phyloP scores from a whole-genome alignment of 2,329 filamentous ascomycete species.

The Celoporthe dispersa region DNA sequence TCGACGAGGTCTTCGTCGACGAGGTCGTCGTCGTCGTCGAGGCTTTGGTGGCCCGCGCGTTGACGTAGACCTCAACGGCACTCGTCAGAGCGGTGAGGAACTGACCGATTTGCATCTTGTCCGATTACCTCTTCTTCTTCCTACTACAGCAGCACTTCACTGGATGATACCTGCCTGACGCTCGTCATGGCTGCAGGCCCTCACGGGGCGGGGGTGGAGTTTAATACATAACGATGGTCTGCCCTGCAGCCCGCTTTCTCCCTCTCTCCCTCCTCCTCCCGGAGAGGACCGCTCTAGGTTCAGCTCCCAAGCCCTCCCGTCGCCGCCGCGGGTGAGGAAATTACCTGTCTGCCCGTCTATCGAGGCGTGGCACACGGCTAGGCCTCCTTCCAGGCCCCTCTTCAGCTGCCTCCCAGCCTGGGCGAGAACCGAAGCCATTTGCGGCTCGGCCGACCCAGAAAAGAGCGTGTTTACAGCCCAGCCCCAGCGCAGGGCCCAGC shows the following conservation, averaged over 20 bases:
- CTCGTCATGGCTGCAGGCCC: background rate
- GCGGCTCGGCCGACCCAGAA: background rate
- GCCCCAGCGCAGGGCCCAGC: no score
- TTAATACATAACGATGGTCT: background rate
- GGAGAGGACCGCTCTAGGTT: background rate
- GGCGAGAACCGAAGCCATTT: conserved; percentile 1
- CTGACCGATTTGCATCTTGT: background rate
- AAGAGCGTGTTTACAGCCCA: background rate
- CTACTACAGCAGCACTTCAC: background rate
- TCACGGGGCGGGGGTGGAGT: background rate
- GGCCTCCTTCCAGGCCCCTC: background rate
- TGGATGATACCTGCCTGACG: background rate
- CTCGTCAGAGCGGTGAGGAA: background rate
- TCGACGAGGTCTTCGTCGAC: background rate
- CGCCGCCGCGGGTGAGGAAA: background rate
- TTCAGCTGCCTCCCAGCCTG: background rate
- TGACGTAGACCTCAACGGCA: background rate
- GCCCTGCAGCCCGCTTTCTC: background rate
- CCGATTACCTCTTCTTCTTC: background rate
- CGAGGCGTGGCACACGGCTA: background rate
- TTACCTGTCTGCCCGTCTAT: background rate
- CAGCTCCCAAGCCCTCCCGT: background rate
- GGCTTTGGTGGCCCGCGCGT: background rate
- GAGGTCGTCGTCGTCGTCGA: background rate
- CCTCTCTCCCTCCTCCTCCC: no score